Base-by-base conservation (phyloP, 805 yeast genomes). In the Priceomyces carsonii region DNA sequence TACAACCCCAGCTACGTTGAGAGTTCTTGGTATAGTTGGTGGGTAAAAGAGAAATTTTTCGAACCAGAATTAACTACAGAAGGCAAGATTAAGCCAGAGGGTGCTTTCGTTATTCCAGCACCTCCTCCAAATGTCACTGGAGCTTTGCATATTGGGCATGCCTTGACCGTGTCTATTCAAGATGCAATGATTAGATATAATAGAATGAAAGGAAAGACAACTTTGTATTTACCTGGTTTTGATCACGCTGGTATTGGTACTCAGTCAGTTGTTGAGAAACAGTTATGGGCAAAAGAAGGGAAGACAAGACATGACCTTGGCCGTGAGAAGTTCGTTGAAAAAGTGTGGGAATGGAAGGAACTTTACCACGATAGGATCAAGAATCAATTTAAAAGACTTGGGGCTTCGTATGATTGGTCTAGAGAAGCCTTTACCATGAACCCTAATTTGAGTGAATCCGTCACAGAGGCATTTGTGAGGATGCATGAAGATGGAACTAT, bases 91-190 rank as follows among this genome's bases (percentile, higher is more conserved):
- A 82, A 82, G 57, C 85, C 93, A 27, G 90, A 80, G 55, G 98
- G 98, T 50, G 57, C 73, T 13, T 93, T 91, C 66, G 75, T 84
- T 44, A 87, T 93, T 53, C 97, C 98, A 25, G 93, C 96, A n/a
- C 99, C 99, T 25, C 99, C 99, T 44, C 99, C 99, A 58, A 93
- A 93, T 62, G 95, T 93, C 46, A 93, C 99, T 31, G 99, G 99
- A 68, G 97, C 98, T 30, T 75, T 93, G 50, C 99, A 93, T 65
- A 93, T 93, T 63, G 99, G 99, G 51, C 99, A 93, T 64, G 99
- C 98, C 18, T 76, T 93, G 60, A 93, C 99, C 12, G 86, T 90
- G 43, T 73, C 98, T 22, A 85, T 93, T 56, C 99, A 93, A 71
- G 99, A 93, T 63, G 65, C 97, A 17, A 77, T 93, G 57, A 81